Base-by-base conservation (phyloP, 192 early-diverging fungal genomes). In the Rhizoclosmatium globosum region DNA sequence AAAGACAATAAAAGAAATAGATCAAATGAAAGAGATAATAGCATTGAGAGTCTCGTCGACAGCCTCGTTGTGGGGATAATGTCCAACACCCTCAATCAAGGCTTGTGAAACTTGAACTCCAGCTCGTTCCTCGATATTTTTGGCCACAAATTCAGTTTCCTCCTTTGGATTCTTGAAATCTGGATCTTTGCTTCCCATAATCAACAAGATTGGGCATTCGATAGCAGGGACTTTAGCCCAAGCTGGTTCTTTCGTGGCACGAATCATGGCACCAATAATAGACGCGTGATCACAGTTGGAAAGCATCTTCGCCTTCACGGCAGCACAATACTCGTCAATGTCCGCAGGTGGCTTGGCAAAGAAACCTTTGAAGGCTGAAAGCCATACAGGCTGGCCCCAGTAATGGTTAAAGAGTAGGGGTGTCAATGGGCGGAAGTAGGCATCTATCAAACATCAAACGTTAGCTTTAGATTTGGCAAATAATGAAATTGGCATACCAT, bases 111-210 rank as follows among this genome's bases (percentile, higher is more conserved):
- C 72, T 11, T 19, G 3, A n/a, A 50, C 47, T 53, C 62, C 42
- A 44, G 38, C 68, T 6, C 39, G 66, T 45, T 68, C 41, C 9
- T 23, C 42, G 23, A 50, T 47, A 19, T 17, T 23, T 64, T 39
- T 50, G 13, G 77, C 64, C 13, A 78, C 64, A 70, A 78, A 70
- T 67, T 66, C 71, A 7, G 1, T 23, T 47, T 82, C 81, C 9
- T 31, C 77, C 11, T 21, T 19, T 4, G 81, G 78, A 69, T 83
- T 65, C 38, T 60, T 64, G 47, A 83, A 83, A 64, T 81, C 79
- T 1, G 82, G 79, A 59, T 83, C 82, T 43, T 73, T 78, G 62
- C 61, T 76, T n/a, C 81, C 77, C 56, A 78, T 81, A 13, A 82
- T 6, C 6, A 82, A 43, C 44, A 82, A 53, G 2, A 80, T 61